Evolutionary conservation across 1,284 basidiomycete species (phyloP), one percentile per base, ranked within the genome.

Genomic region (Cryptococcus sp.): DNA sequence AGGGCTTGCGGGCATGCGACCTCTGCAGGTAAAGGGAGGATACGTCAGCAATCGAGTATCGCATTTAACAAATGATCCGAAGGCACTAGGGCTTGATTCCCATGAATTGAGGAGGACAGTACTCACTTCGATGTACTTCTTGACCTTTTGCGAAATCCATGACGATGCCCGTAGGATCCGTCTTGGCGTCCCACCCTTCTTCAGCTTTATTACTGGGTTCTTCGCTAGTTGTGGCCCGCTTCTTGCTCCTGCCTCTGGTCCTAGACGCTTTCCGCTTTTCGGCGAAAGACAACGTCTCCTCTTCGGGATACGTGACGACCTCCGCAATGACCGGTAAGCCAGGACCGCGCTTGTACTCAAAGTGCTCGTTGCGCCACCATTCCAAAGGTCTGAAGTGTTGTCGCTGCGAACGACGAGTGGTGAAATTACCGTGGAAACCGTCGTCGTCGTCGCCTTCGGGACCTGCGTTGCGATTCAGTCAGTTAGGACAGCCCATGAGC

Each of bases 351-450:
- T 85, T 86, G 68, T 93, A 97, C 7, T 93, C 86, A 25, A 92
- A 85, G 61, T 87, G 88, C 77, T 99, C 95, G 64, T 87, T 86
- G n/a, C 91, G 85, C 96, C 96, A 99, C 80, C 84, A 96, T 43
- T 92, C 89, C 27, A 99, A 81, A 1, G 95, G 96, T 49, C 81
- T 80, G 68, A 86, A 87, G 16, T 87, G 85, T 54, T 84, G 81
- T 20, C 94, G 86, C 50, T 81, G 82, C 35, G 90, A 87, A 48
- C 90, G 86, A 8, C 93, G 87, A 3, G 90, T 67, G 2, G 35
- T 50, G 52, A 77, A 77, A 58, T 76, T 81, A 35, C 89, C 90
- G 19, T 86, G 46, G 54, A 67, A 68, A 15, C 53, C 56, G 27
- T 66, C 59, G 23, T 65, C 61, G n/a, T 63, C 59, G 20, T 62